Evolutionary conservation across 352 stramenopile species (phyloP).

Genomic region (Discostella stelligera): DNA sequence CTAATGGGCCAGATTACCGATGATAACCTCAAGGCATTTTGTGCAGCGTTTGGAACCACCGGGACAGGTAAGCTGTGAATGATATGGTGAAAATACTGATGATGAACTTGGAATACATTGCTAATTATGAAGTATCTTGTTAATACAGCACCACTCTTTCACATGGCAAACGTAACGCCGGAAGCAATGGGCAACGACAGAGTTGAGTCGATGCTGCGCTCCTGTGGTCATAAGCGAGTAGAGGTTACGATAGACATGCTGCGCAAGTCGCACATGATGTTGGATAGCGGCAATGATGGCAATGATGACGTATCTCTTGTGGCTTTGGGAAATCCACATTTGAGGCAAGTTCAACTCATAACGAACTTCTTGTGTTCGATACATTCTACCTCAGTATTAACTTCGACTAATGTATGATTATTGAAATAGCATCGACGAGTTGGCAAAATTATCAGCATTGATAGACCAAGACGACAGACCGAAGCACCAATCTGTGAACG

Average conservation of each 20-base stretch:
- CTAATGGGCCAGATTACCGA: slow-evolving; percentile 39
- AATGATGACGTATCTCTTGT: slow-evolving; percentile 53
- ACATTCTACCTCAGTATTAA: not conserved
- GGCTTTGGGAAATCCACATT: slow-evolving; percentile 77
- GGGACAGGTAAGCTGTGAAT: slow-evolving; percentile 21
- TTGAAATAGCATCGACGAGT: slow-evolving; percentile 54
- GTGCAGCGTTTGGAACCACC: slow-evolving; percentile 77
- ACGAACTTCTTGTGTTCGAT: not conserved
- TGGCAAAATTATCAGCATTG: slow-evolving; percentile 45
- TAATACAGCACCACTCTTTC: slow-evolving; percentile 63
- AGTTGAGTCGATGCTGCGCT: slow-evolving; percentile 29
- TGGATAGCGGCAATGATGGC: slow-evolving; percentile 48
- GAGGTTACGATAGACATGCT: slow-evolving; percentile 44
- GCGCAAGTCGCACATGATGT: slow-evolving; percentile 33
- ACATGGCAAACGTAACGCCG: slow-evolving; percentile 72
- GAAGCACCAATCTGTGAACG: slow-evolving; percentile 49
- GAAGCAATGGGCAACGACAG: slow-evolving; percentile 48
- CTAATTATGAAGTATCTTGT: too few species aligned
- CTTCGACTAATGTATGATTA: not conserved
- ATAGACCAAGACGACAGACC: slow-evolving; percentile 41
- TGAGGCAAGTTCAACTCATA: slow-evolving; percentile 18
- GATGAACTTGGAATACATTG: too few species aligned
- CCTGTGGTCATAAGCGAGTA: slow-evolving; percentile 10
- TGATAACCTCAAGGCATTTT: slow-evolving; percentile 79
- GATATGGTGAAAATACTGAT: too few species aligned